These are phyloP conservation scores for Heracleum sosnowskyi DNA, from an alignment of 129 eudicot species.

Conservation along the genomic window DNA sequence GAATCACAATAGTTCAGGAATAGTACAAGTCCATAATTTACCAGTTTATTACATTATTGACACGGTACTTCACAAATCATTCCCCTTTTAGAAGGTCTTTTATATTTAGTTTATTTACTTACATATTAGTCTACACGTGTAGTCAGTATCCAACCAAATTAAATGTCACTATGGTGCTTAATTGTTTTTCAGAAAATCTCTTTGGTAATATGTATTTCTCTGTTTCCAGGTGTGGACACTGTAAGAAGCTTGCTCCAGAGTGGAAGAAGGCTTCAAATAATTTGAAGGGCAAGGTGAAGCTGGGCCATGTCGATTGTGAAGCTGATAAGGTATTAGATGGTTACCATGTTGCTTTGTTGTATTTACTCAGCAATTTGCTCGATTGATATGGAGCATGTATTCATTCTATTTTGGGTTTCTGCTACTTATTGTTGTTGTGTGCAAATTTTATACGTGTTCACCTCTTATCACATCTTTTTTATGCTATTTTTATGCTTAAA, in stretches of 20 bases:
- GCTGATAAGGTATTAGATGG: constrained; percentile 58
- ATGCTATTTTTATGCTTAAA: neutral
- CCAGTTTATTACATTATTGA: neutral
- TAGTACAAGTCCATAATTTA: neutral
- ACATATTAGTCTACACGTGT: neutral
- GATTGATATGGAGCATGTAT: neutral
- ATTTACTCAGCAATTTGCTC: neutral
- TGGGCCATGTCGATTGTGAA: constrained; percentile 93
- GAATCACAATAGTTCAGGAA: neutral
- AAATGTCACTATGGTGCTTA: neutral
- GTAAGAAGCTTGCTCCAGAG: constrained; percentile 98
- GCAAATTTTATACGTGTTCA: neutral
- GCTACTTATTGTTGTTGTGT: neutral
- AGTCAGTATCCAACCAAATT: neutral
- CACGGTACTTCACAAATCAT: neutral
- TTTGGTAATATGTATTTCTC: neutral
- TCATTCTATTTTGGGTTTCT: neutral
- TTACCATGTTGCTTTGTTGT: neutral
- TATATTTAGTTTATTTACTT: neutral
- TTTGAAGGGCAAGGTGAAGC: constrained; percentile 87
- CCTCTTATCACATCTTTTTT: neutral
- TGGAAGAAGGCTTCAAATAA: constrained; percentile 97
- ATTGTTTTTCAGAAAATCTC: neutral
- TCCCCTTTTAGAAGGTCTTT: neutral
- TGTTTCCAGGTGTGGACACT: constrained; percentile 87